Evolutionary conservation across 192 early-diverging fungal genomes (phyloP).

Genomic region (Chytriomyces sp.): DNA sequence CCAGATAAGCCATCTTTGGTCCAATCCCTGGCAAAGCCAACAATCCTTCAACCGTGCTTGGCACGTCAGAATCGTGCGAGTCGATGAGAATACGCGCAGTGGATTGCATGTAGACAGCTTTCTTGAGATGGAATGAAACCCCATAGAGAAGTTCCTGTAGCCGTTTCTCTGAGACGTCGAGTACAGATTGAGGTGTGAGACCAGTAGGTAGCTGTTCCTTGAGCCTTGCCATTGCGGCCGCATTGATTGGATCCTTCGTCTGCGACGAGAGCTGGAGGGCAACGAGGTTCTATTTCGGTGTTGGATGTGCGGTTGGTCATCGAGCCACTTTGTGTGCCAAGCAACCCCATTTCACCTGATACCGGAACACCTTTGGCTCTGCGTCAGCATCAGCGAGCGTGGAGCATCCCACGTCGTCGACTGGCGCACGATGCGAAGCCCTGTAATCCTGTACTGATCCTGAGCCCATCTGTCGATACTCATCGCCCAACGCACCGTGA

Average conservation of each 20-base stretch:
- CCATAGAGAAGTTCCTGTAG: constrained; percentile 71
- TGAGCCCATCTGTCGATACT: neutral
- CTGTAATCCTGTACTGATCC: constrained; percentile 50
- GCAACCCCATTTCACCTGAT: neutral
- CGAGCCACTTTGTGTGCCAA: neutral
- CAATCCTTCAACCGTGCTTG: constrained; percentile 74
- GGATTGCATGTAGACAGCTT: constrained; percentile 79
- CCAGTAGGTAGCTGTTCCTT: constrained; percentile 65
- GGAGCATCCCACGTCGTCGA: constrained; percentile 90
- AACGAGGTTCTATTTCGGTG: no score
- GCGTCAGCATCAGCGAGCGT: constrained; percentile 58
- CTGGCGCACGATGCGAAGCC: constrained; percentile 73
- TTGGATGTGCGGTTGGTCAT: constrained; percentile 79
- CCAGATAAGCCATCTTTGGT: constrained; percentile 91
- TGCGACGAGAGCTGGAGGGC: constrained; percentile 90
- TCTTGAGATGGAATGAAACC: constrained; percentile 90
- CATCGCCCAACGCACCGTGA: neutral
- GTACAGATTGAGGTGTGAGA: constrained; percentile 67
- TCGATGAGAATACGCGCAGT: constrained; percentile 74
- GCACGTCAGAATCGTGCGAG: constrained; percentile 79
- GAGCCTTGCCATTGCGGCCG: constrained; percentile 72
- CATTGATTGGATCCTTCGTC: constrained; percentile 89
- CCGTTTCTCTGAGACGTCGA: constrained; percentile 58
- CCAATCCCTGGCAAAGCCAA: constrained; percentile 87
- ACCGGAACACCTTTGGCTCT: constrained; percentile 38